A percentile compares a stretch with the other conserved stretches of the same genome.
Evolutionary conservation across 1,284 basidiomycete species (phyloP).

Genomic region (Meripilus lineatus): DNA sequence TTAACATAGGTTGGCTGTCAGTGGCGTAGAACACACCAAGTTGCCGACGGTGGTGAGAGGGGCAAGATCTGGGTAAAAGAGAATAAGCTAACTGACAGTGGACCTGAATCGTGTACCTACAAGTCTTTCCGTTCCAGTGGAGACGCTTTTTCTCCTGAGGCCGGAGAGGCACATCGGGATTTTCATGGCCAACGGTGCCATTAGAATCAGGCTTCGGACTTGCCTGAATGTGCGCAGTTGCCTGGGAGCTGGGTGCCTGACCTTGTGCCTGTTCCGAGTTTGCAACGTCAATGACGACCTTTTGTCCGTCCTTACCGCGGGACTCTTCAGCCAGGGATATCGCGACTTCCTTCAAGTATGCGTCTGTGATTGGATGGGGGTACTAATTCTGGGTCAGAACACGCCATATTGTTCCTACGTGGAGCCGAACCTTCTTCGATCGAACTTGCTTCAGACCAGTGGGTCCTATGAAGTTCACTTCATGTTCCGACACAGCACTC

Average conservation of each 20-base stretch:
- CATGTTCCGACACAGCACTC: slow-evolving; percentile 49
- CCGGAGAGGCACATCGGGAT: slow-evolving; percentile 65
- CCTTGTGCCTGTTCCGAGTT: slow-evolving; percentile 2
- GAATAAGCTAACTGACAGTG: slow-evolving; percentile 1
- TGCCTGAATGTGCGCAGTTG: too few relatives aligned
- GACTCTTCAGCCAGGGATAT: too few relatives aligned
- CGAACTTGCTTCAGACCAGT: slow-evolving; percentile 57
- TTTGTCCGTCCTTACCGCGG: too few relatives aligned
- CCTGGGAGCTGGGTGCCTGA: too few relatives aligned
- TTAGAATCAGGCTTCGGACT: slow-evolving; percentile 11
- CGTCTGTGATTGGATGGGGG: slow-evolving; percentile 57
- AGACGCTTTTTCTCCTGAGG: slow-evolving; percentile 85
- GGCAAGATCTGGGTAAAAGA: slow-evolving; percentile 64
- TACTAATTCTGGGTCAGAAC: slow-evolving; percentile 40
- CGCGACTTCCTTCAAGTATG: slow-evolving; percentile 64
- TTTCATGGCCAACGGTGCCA: slow-evolving; percentile 38
- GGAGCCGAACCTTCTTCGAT: slow-evolving; percentile 63
- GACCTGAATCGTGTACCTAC: slow-evolving; percentile 38
- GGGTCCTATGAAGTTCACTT: slow-evolving; percentile 69
- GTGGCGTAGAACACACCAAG: slow-evolving; percentile 61
- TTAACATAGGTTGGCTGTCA: neutral
- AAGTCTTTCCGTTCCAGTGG: slow-evolving; percentile 85
- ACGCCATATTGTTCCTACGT: neutral
- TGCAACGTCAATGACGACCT: slow-evolving; percentile 9
- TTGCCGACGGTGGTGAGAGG: slow-evolving; percentile 97